Percentiles rank a stretch among this genome's conserved stretches.
Evolutionary conservation across 2,329 filamentous ascomycete genomes (phyloP).

Genomic region (Ceratocystis papillata): DNA sequence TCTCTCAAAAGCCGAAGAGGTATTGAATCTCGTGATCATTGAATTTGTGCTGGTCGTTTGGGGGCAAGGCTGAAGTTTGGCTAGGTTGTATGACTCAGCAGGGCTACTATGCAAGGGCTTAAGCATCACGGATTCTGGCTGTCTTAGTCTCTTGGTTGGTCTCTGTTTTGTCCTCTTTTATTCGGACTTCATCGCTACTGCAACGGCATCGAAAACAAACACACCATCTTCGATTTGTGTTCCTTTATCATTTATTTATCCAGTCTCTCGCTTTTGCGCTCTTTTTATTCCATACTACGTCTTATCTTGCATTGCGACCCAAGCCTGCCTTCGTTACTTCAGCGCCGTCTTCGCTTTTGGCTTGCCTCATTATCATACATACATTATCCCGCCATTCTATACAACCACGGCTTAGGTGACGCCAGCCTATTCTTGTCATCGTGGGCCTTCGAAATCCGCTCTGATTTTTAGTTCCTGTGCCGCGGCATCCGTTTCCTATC

Average conservation of each 20-base stretch:
- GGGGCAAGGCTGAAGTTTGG: not conserved
- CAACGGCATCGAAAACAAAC: not conserved
- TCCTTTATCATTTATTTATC: not conserved
- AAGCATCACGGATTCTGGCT: not conserved
- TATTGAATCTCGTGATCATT: not conserved
- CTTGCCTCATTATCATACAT: not conserved
- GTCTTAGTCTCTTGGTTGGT: not conserved
- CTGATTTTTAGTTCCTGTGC: not conserved
- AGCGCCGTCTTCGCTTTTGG: not conserved
- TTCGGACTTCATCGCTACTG: not conserved
- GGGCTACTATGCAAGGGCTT: not conserved
- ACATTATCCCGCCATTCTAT: not conserved
- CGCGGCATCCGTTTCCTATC: not conserved
- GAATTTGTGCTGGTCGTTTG: not conserved
- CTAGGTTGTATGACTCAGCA: conserved; percentile 8
- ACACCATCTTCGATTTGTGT: not conserved
- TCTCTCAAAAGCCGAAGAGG: not conserved
- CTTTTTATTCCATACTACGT: not conserved
- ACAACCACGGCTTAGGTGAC: not conserved
- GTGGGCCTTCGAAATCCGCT: not conserved
- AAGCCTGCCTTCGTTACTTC: not conserved
- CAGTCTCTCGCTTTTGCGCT: not conserved
- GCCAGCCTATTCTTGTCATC: not conserved
- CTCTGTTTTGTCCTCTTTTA: not conserved
- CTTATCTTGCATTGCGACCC: conserved; percentile 1